Conservation (phyloP, 2,329 filamentous ascomycete genomes). For the Rhinocladiella mackenziei region DNA sequence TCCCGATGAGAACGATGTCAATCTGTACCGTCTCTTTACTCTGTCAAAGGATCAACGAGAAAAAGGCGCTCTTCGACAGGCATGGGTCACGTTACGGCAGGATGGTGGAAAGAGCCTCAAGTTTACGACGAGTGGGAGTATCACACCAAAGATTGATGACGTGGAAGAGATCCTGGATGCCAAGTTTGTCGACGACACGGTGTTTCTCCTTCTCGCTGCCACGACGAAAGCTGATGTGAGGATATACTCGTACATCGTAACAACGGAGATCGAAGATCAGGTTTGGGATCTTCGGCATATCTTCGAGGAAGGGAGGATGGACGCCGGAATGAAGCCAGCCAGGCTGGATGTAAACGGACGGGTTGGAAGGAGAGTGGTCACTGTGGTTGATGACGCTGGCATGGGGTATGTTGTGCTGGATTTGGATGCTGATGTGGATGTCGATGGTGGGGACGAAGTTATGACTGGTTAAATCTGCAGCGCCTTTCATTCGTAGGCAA, state of each 20-base stretch:
- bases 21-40: slow-evolving; percentile 11
- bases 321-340: slow-evolving; percentile 41
- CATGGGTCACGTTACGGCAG: slow-evolving; percentile 7
- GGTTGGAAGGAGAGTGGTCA: slow-evolving; percentile 49
- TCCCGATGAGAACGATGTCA: slow-evolving; percentile 14
- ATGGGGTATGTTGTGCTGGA: slow-evolving; percentile 56
- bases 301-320: slow-evolving; percentile 44
- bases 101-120: slow-evolving; percentile 12
- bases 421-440: slow-evolving; percentile 42
- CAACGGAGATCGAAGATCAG: slow-evolving; percentile 17
- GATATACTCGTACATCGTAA: slow-evolving; percentile 11
- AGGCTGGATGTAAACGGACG: slow-evolving; percentile 55
- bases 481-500: too few relatives aligned
- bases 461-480: slow-evolving; percentile 15
- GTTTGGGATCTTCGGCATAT: slow-evolving; percentile 42
- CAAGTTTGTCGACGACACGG: slow-evolving; percentile 63
- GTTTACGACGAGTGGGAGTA: neutral
- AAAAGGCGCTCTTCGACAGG: slow-evolving; percentile 6
- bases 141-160: slow-evolving; percentile 22
- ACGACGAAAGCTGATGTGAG: slow-evolving; percentile 25
- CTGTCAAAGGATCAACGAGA: slow-evolving; percentile 4
- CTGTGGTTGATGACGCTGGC: slow-evolving; percentile 53
- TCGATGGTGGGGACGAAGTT: slow-evolving; percentile 27
- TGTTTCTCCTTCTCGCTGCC: slow-evolving; percentile 57
- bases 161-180: slow-evolving; percentile 55